Percentiles rank a stretch among this genome's conserved stretches.
These are phyloP conservation scores for Penicillium chermesinum DNA, from an alignment of 495 filamentous ascomycete genomes.

Conservation along the genomic window DNA sequence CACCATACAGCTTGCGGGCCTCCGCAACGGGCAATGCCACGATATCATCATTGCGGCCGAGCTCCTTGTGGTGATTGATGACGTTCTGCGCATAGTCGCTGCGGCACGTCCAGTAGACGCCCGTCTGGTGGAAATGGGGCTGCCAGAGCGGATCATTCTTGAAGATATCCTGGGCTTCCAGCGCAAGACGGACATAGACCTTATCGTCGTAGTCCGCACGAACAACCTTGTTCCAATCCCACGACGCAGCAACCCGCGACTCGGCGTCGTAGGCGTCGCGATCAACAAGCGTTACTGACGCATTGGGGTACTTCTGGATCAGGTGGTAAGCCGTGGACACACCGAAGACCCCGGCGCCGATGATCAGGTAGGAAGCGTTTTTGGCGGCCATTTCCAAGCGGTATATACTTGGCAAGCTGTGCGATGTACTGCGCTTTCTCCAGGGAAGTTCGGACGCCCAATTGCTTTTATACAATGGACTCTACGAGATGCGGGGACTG, in stretches of 20 bases:
- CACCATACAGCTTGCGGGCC: constrained; percentile 39
- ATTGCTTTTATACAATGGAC: neutral
- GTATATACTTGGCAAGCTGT: neutral
- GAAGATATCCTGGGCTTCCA: constrained; percentile 54
- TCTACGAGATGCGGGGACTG: neutral
- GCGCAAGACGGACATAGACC: constrained; percentile 51
- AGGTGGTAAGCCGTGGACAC: constrained; percentile 61
- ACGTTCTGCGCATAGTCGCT: constrained; percentile 43
- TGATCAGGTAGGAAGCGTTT: constrained; percentile 49
- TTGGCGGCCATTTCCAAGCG: constrained; percentile 14
- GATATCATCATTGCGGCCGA: constrained; percentile 38
- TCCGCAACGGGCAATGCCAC: constrained; percentile 39
- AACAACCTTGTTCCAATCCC: constrained; percentile 65
- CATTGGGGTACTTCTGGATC: constrained; percentile 42
- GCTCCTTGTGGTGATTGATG: constrained; percentile 44
- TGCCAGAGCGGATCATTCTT: constrained; percentile 47
- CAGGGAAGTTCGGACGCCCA: neutral
- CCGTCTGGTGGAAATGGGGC: constrained; percentile 53
- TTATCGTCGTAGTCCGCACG: constrained; percentile 60
- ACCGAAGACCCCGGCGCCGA: constrained; percentile 64
- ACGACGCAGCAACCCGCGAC: constrained; percentile 50
- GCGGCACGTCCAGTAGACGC: constrained; percentile 44
- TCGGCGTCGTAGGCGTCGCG: constrained; percentile 42
- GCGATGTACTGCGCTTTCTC: neutral
- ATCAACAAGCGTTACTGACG: constrained; percentile 54